Evolutionary conservation across 2,329 filamentous ascomycete genomes (phyloP), one percentile per base, ranked within the genome.

Genomic region (Fusarium foetens): DNA sequence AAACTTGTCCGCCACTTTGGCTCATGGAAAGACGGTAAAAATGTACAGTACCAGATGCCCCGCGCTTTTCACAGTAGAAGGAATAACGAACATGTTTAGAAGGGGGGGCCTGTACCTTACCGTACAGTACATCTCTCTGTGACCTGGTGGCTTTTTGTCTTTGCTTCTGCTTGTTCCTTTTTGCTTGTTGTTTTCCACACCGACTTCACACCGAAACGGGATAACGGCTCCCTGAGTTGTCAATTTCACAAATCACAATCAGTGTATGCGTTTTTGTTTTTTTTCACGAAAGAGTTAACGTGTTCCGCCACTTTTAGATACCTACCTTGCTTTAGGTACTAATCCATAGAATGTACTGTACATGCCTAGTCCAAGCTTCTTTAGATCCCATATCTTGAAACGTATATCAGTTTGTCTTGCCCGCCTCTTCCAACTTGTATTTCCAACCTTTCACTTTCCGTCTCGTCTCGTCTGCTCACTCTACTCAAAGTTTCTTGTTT

Each of bases 121-220:
- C 8, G 31, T 49, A 27, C 63, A 29, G 35, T 35, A 36, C 35
- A 19, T 66, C 12, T 33, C 33, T 52, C 25, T 52, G 27, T 36
- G 39, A 27, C 35, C 27, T 23, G 36, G 52, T 72, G 51, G 66
- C 59, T 48, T 53, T 38, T 57, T 66, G 71, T 41, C 49, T 69
- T 71, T 72, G 64, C 73, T 63, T 72, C 67, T 70, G 41, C 19
- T 39, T 52, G 45, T 58, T 58, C 31, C 39, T 43, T 59, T 62
- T 60, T 52, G 49, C 36, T 45, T 69, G 60, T 73, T 68, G 31
- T 57, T 48, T 48, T 25, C 38, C 33, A 43, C 77, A 79, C 77
- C 77, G 77, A 79, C 77, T 79, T 79, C 77, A 79, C 73, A 77
- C 76, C 77, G 77, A 78, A 79, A 68, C 66, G 65, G 70, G 58